Conservation (phyloP, 169 alveolate species). For the Plasmodium inui region DNA sequence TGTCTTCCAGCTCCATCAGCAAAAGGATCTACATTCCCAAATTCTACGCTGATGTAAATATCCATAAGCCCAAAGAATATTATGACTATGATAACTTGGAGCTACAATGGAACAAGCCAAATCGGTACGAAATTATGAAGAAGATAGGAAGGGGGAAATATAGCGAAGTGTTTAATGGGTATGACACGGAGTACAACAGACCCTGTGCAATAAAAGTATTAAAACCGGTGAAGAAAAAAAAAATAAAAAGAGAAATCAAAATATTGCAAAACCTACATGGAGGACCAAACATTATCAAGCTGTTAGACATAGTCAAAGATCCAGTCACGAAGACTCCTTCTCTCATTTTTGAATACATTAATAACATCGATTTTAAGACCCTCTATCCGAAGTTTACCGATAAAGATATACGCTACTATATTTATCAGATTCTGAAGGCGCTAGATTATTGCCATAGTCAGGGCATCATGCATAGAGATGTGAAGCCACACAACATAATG, state of each 20-base stretch:
- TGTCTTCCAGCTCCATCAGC: constrained; percentile 56
- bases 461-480: constrained; percentile 98
- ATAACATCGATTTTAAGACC: constrained; percentile 93
- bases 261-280: constrained; percentile 95
- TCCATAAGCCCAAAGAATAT: constrained; percentile 90
- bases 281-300: constrained; percentile 95
- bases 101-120: constrained; percentile 93
- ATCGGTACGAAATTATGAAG: constrained; percentile 93
- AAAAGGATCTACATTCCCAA: constrained; percentile 80
- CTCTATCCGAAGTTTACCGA: constrained; percentile 95
- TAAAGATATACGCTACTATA: constrained; percentile 95
- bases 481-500: constrained; percentile 97
- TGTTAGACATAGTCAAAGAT: constrained; percentile 97
- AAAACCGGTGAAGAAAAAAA: constrained; percentile 97
- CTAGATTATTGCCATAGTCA: constrained; percentile 98
- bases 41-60: constrained; percentile 88
- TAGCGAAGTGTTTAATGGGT: constrained; percentile 98
- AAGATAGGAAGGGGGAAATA: constrained; percentile 99
- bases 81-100: constrained; percentile 93
- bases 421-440: constrained; percentile 94
- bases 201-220: constrained; percentile 95
- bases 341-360: constrained; percentile 92
- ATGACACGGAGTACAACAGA: constrained; percentile 82
- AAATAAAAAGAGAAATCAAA: constrained; percentile 97
- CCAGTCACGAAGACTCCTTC: constrained; percentile 96